Evolutionary conservation across 2,329 filamentous ascomycete genomes (phyloP).

Genomic region (Trichoderma endophyticum): DNA sequence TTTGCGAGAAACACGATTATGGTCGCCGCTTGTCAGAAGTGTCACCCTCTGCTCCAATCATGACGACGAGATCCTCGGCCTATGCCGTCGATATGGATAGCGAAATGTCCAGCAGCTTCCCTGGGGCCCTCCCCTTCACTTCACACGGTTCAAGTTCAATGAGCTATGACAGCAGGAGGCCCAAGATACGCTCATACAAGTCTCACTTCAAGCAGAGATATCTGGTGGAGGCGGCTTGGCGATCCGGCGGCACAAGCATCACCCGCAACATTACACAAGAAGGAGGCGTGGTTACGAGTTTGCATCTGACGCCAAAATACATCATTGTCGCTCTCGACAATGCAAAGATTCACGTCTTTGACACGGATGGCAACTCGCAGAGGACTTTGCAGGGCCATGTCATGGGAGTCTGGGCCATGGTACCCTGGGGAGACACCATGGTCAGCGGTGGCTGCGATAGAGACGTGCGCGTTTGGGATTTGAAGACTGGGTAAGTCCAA

Average conservation of each 20-base stretch:
- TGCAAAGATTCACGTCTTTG: conserved; percentile 97
- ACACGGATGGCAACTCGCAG: conserved; percentile 82
- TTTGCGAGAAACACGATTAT: conserved; percentile 95
- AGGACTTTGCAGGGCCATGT: conserved; percentile 92
- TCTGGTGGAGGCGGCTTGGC: conserved; percentile 95
- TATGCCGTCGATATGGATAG: conserved; percentile 31
- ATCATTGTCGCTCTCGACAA: conserved; percentile 98
- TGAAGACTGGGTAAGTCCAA: conserved; percentile 75
- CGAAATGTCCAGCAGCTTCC: conserved; percentile 41
- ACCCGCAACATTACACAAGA: conserved; percentile 91
- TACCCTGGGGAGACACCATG: conserved; percentile 91
- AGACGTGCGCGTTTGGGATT: conserved; percentile 95
- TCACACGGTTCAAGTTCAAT: conserved; percentile 42
- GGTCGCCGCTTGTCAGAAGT: conserved; percentile 56
- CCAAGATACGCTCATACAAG: conserved; percentile 79
- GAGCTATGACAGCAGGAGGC: conserved; percentile 56
- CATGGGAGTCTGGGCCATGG: conserved; percentile 99
- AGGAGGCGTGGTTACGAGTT: conserved; percentile 91
- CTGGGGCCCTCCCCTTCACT: conserved; percentile 40
- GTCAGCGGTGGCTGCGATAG: conserved; percentile 96
- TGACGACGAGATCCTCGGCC: conserved; percentile 31
- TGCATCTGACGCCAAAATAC: conserved; percentile 92
- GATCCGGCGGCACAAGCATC: conserved; percentile 80
- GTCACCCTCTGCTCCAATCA: conserved; percentile 33
- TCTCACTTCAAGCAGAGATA: conserved; percentile 98